These are phyloP conservation scores for Sporisorium iseilematis-ciliati DNA, from an alignment of 1,284 basidiomycete genomes.

Conservation along the genomic window DNA sequence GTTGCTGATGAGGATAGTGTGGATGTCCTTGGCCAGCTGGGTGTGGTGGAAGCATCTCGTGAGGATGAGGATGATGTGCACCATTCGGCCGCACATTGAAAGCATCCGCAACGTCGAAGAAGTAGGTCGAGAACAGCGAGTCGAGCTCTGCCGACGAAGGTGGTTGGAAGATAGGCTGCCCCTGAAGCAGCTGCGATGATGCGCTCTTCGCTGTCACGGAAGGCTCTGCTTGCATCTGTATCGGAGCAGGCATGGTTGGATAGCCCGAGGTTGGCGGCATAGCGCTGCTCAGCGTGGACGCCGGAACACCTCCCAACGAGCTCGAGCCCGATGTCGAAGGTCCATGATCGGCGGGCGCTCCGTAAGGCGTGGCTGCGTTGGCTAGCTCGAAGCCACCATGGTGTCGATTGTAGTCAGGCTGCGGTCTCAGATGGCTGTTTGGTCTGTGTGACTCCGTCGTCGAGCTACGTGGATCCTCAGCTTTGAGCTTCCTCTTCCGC, in stretches of 20 bases:
- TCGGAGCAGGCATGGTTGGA: conserved; percentile 1
- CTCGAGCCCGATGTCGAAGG: neutral
- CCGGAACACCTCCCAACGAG: conserved; percentile 1
- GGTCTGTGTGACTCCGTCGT: neutral
- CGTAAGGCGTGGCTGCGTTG: conserved; percentile 11
- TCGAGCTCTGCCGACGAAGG: conserved; percentile 50
- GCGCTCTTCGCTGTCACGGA: conserved; percentile 8
- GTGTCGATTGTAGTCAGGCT: conserved; percentile 1
- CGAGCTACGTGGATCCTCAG: conserved; percentile 8
- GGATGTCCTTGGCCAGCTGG: conserved; percentile 3
- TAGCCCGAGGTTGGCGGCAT: conserved; percentile 9
- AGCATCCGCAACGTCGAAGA: conserved; percentile 46
- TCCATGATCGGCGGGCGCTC: neutral
- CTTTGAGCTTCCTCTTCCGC: conserved; percentile 27
- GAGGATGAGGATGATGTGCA: neutral
- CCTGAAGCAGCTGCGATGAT: conserved; percentile 31
- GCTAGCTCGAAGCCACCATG: conserved; percentile 3
- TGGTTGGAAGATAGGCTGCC: conserved; percentile 46
- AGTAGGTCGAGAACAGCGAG: conserved; percentile 53
- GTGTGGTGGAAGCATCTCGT: neutral
- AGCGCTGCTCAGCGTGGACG: conserved; percentile 12
- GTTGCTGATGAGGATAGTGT: conserved; percentile 3
- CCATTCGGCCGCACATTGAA: conserved; percentile 18
- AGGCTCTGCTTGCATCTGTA: conserved; percentile 10
- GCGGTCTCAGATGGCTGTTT: neutral